Base-by-base conservation (phyloP, 176 grass and related monocot species). In the Ensete ventricosum region DNA sequence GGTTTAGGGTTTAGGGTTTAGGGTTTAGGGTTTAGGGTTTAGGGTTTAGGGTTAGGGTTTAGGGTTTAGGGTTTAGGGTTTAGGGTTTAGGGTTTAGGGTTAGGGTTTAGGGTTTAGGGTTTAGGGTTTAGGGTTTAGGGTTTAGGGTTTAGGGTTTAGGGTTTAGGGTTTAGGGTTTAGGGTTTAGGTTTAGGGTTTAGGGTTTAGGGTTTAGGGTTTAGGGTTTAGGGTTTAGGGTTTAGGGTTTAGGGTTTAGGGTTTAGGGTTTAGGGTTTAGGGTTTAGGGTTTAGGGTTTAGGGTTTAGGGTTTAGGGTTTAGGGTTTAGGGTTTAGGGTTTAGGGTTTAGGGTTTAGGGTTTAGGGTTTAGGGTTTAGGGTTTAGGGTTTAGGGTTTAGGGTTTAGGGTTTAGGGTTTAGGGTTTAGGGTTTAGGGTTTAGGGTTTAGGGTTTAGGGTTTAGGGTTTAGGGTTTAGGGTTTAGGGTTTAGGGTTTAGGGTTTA, bases 181-280 rank as follows among this genome's bases (percentile, higher is more conserved):
- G n/a, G n/a, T n/a, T n/a, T n/a, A n/a, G n/a, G n/a, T n/a, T n/a
- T n/a, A n/a, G n/a, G n/a, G n/a, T n/a, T n/a, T n/a, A n/a, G n/a
- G n/a, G n/a, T n/a, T n/a, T n/a, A n/a, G n/a, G n/a, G n/a, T n/a
- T n/a, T n/a, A n/a, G n/a, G n/a, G n/a, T n/a, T n/a, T n/a, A n/a
- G n/a, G n/a, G n/a, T n/a, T n/a, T n/a, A n/a, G 73, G 53, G 19
- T 68, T 76, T 76, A 34, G 73, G 73, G 73, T 76, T 76, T 76
- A 62, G 55, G 73, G 73, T 76, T 76, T 73, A 76, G 73, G 73
- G 73, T 76, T 76, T 76, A 62, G 55, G 73, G 73, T 76, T 76
- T 73, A 27, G 53, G 53, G 19, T 68, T 68, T 68, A 76, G 73
- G 73, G 73, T 76, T 76, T 76, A 76, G 73, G 73, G 73, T 76